A percentile compares a stretch with the other conserved stretches of the same genome.
These are phyloP conservation scores for Geotrichum cucujoidarum DNA, from an alignment of 1,139 yeast species.

Conservation along the genomic window DNA sequence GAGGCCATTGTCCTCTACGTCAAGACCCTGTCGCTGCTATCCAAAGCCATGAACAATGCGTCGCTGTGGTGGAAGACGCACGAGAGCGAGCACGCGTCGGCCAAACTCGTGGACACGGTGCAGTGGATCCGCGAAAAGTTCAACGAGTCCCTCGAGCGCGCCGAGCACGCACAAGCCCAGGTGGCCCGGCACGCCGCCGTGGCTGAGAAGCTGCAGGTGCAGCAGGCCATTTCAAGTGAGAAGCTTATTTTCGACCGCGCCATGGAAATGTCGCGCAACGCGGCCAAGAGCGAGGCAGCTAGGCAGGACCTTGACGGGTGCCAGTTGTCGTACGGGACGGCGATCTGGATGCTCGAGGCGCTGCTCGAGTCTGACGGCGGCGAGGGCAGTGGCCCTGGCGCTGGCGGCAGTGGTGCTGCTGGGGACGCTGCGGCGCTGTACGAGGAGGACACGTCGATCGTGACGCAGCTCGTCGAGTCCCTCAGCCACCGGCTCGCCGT, in stretches of 20 bases:
- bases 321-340: slow-evolving; percentile 83
- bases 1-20: slow-evolving; percentile 85
- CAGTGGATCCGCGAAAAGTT: slow-evolving; percentile 90
- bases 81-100: slow-evolving; percentile 39
- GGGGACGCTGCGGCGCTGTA: slow-evolving; percentile 47
- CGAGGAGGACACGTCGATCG: slow-evolving; percentile 65
- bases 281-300: slow-evolving; percentile 81
- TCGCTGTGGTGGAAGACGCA: slow-evolving; percentile 80
- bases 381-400: no score
- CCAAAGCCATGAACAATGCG: slow-evolving; percentile 79
- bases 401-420: no score
- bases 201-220: slow-evolving; percentile 22
- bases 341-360: slow-evolving; percentile 93
- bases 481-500: slow-evolving; percentile 33
- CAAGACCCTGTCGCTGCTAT: slow-evolving; percentile 73
- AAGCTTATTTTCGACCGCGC: slow-evolving; percentile 87
- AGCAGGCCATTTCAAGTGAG: slow-evolving; percentile 54
- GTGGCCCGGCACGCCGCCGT: slow-evolving; percentile 23
- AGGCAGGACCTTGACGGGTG: slow-evolving; percentile 74
- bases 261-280: slow-evolving; percentile 82
- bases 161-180: slow-evolving; percentile 64
- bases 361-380: slow-evolving; percentile 47
- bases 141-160: slow-evolving; percentile 83
- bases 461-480: slow-evolving; percentile 51
- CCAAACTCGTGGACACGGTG: slow-evolving; percentile 68